These are phyloP conservation scores for Erucastrum elatum DNA, from an alignment of 345 rosid genomes.

Conservation along the genomic window DNA sequence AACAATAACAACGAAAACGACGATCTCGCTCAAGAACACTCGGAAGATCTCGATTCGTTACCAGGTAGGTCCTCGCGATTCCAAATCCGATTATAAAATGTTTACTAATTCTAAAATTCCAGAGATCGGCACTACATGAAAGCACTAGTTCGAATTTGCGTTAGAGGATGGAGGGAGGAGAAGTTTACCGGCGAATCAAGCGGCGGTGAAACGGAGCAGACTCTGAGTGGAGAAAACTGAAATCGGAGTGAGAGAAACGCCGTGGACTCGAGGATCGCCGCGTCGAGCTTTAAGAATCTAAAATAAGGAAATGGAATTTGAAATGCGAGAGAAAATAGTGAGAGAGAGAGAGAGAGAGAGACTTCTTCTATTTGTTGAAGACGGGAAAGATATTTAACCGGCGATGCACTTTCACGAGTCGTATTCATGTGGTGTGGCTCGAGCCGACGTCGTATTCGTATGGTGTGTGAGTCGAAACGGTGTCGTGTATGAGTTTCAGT, in stretches of 20 bases:
- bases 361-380: conserved; percentile 12
- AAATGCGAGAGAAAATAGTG: conserved; percentile 35
- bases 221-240: conserved; percentile 9
- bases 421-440: conserved; percentile 21
- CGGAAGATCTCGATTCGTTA: conserved; percentile 24
- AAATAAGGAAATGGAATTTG: conserved; percentile 28
- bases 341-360: conserved; percentile 23
- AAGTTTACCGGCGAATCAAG: conserved; percentile 32
- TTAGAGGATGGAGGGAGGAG: too few species aligned
- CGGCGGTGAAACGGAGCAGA: conserved; percentile 17
- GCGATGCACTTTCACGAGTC: conserved; percentile 37
- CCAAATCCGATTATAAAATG: conserved; percentile 15
- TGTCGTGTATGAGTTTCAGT: background rate
- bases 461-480: background rate
- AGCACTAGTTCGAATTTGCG: conserved; percentile 9
- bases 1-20: conserved; percentile 1
- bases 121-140: conserved; percentile 6
- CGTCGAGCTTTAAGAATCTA: conserved; percentile 17
- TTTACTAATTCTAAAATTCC: background rate
- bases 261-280: conserved; percentile 29
- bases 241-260: conserved; percentile 9
- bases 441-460: conserved; percentile 17
- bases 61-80: conserved; percentile 17
- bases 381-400: conserved; percentile 29
- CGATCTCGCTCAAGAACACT: conserved; percentile 31